Conservation (phyloP, 441 rosid species). For the Geranium incanum region DNA sequence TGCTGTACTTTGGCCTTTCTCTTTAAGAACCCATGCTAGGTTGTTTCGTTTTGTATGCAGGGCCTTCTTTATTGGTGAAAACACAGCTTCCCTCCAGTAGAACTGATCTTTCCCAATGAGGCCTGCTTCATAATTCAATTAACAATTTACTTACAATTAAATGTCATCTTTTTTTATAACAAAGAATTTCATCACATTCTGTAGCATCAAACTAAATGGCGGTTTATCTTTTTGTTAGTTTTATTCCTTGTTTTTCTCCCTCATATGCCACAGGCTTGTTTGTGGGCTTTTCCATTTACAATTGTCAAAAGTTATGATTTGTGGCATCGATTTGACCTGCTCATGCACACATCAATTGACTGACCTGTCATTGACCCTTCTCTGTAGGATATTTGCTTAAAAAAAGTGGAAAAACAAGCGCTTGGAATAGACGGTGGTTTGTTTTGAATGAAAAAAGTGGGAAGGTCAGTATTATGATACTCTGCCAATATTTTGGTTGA, state of each 20-base stretch:
- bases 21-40: conserved; percentile 4
- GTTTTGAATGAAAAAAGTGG: conserved; percentile 92
- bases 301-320: background rate
- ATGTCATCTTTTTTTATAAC: background rate
- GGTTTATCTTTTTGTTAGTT: background rate
- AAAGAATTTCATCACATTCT: background rate
- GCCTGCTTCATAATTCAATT: background rate
- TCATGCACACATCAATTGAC: background rate
- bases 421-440: conserved; percentile 96
- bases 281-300: background rate
- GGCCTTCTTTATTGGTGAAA: background rate
- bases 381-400: conserved; percentile 62
- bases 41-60: background rate
- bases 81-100: background rate
- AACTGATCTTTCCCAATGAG: background rate
- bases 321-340: background rate
- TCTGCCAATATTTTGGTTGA: background rate
- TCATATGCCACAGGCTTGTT: background rate
- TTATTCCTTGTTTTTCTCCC: background rate
- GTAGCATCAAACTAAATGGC: background rate
- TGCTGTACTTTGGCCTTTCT: background rate
- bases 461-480: conserved; percentile 48
- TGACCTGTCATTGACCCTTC: background rate
- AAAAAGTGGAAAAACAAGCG: conserved; percentile 85
- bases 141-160: background rate